Evolutionary conservation across 768 basidiomycete genomes (phyloP).

Genomic region (Lanmaoa rubissima): DNA sequence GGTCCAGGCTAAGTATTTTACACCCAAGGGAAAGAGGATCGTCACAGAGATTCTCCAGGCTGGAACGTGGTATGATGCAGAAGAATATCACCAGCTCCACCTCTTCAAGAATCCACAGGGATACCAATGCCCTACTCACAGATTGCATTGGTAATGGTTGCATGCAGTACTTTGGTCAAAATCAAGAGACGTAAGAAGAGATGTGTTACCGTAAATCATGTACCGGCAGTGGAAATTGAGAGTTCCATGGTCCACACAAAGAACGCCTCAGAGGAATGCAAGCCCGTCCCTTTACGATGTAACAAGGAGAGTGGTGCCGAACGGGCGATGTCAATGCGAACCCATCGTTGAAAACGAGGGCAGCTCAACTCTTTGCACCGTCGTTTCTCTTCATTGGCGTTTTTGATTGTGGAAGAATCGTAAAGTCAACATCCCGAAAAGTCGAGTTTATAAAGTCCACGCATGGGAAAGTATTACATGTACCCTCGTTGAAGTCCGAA

Average conservation of each 20-base stretch:
- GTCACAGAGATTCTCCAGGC: slow-evolving; percentile 73
- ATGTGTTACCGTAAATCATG: background rate
- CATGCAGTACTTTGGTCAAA: background rate
- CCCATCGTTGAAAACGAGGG: slow-evolving; percentile 36
- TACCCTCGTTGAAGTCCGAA: no score
- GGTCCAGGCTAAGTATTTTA: slow-evolving; percentile 81
- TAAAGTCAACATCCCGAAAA: background rate
- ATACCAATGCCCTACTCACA: slow-evolving; percentile 91
- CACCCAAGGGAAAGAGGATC: slow-evolving; percentile 68
- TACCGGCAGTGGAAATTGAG: background rate
- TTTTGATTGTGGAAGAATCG: slow-evolving; percentile 50
- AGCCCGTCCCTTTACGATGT: slow-evolving; percentile 58
- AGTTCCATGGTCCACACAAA: slow-evolving; percentile 7
- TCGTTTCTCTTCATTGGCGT: slow-evolving; percentile 50
- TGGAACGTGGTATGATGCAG: slow-evolving; percentile 78
- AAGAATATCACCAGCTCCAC: slow-evolving; percentile 83
- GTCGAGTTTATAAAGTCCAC: background rate
- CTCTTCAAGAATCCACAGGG: slow-evolving; percentile 77
- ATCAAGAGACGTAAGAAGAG: no score
- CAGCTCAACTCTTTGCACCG: slow-evolving; percentile 60
- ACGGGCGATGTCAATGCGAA: slow-evolving; percentile 62
- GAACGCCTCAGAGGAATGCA: slow-evolving; percentile 51
- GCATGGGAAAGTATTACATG: slow-evolving; percentile 25
- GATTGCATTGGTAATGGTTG: slow-evolving; percentile 67
- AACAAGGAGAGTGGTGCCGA: slow-evolving; percentile 63